Percentiles rank a stretch among this genome's conserved stretches.
Conservation (phyloP, 768 basidiomycete genomes). For the Phaffia tasmanica region DNA sequence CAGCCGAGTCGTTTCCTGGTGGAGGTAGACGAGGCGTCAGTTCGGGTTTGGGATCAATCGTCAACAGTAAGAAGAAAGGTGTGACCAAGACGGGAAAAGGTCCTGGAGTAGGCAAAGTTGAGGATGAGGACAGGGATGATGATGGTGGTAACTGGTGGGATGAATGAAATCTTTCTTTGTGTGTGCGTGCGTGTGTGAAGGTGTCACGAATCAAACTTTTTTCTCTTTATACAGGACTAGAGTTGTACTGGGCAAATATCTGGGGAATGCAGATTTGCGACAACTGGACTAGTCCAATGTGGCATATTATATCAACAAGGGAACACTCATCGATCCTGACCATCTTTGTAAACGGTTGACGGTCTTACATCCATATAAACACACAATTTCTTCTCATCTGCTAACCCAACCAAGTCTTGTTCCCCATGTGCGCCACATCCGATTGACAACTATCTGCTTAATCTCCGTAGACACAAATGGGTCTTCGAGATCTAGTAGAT, state of each 20-base stretch:
- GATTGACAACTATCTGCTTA: conserved; percentile 63
- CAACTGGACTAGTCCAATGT: too few relatives aligned
- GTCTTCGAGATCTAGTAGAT: conserved; percentile 71
- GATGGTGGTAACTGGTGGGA: conserved; percentile 31
- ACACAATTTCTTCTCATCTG: too few relatives aligned
- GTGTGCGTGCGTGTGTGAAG: too few relatives aligned
- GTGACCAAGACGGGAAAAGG: neutral
- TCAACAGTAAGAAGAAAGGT: conserved; percentile 25
- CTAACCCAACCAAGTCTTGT: conserved; percentile 52
- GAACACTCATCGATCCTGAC: too few relatives aligned
- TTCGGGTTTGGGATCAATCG: conserved; percentile 30
- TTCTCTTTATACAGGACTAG: too few relatives aligned
- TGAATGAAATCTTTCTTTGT: conserved; percentile 10
- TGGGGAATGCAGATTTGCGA: too few relatives aligned
- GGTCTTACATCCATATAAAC: too few relatives aligned
- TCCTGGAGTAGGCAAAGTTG: conserved; percentile 13
- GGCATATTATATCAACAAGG: too few relatives aligned
- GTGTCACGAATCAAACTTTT: too few relatives aligned
- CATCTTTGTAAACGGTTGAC: too few relatives aligned
- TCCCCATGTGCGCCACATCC: conserved; percentile 87
- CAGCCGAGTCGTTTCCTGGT: conserved; percentile 39
- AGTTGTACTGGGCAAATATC: too few relatives aligned
- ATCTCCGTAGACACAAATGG: conserved; percentile 55
- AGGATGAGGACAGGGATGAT: conserved; percentile 41
- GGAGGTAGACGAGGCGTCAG: conserved; percentile 56